A percentile compares a stretch with the other conserved stretches of the same genome.
Conservation (phyloP, 1,139 yeast genomes). For the Debaryomycetaceae sp. region DNA sequence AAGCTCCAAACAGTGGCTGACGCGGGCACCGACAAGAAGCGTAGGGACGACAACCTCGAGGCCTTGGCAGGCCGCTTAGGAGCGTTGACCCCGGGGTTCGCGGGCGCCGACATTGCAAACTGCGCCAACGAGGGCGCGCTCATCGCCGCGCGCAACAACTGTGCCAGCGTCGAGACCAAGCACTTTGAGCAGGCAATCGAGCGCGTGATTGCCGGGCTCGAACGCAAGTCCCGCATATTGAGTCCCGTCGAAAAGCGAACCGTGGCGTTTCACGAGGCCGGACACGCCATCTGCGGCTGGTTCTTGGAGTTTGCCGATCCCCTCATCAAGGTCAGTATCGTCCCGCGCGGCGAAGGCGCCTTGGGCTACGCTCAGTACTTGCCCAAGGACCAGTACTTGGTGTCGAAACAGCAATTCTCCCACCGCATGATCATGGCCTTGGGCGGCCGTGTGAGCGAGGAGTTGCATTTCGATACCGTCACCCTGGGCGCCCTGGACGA, state of each 20-base stretch:
- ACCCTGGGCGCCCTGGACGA: conserved; percentile 80
- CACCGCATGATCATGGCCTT: conserved; percentile 75
- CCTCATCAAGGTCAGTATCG: conserved; percentile 65
- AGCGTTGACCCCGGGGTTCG: conserved; percentile 74
- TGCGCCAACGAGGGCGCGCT: conserved; percentile 78
- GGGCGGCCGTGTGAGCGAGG: conserved; percentile 76
- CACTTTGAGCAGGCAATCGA: conserved; percentile 78
- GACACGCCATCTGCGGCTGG: conserved; percentile 79
- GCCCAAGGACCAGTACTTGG: conserved; percentile 65
- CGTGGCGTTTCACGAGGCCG: conserved; percentile 79
- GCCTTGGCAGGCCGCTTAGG: conserved; percentile 62
- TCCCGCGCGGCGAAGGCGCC: conserved; percentile 80
- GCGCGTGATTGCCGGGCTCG: conserved; percentile 73
- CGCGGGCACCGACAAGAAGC: conserved; percentile 31
- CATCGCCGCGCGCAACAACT: conserved; percentile 64
- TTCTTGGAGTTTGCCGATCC: conserved; percentile 66
- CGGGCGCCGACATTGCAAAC: conserved; percentile 82
- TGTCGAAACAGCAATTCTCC: conserved; percentile 52
- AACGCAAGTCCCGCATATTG: conserved; percentile 57
- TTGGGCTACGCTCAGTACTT: conserved; percentile 75
- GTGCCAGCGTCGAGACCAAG: conserved; percentile 39
- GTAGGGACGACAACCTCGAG: conserved; percentile 41
- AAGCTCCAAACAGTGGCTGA: conserved; percentile 31
- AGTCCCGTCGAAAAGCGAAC: conserved; percentile 64
- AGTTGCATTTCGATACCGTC: conserved; percentile 63